These are phyloP conservation scores for Obelidium mucronatum DNA, from an alignment of 192 early-diverging fungal species.

Conservation along the genomic window DNA sequence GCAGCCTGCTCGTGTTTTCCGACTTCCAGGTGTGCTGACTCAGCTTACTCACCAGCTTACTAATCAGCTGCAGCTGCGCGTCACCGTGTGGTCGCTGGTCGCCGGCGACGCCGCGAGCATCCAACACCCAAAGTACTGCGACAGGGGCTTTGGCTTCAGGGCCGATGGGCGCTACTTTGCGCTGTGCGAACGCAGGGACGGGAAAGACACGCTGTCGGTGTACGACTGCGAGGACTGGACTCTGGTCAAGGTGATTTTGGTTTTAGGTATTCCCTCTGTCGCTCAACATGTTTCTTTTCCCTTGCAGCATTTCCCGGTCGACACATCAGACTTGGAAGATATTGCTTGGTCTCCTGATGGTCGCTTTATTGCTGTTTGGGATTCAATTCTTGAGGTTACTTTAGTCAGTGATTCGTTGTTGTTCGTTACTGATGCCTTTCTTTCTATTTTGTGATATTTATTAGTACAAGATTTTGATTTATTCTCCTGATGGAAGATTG, in stretches of 20 bases:
- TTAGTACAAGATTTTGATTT: slow-evolving; percentile 75
- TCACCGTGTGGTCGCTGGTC: slow-evolving; percentile 74
- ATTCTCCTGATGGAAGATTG: slow-evolving; percentile 71
- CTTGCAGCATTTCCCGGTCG: slow-evolving; percentile 68
- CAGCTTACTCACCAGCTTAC: neutral
- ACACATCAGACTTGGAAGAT: slow-evolving; percentile 77
- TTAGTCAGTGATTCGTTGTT: no score
- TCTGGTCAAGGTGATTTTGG: slow-evolving; percentile 61
- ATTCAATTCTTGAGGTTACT: slow-evolving; percentile 70
- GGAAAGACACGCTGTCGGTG: slow-evolving; percentile 70
- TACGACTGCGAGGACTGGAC: slow-evolving; percentile 73
- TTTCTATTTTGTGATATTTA: slow-evolving; percentile 6
- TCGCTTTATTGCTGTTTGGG: slow-evolving; percentile 77
- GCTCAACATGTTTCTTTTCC: neutral
- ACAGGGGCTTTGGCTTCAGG: slow-evolving; percentile 66
- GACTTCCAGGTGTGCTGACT: slow-evolving; percentile 67
- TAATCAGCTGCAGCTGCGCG: slow-evolving; percentile 56
- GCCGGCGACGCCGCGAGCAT: slow-evolving; percentile 63
- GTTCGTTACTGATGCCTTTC: no score
- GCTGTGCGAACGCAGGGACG: slow-evolving; percentile 62
- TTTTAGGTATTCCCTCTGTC: slow-evolving; percentile 1
- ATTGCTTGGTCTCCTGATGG: slow-evolving; percentile 89
- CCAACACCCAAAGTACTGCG: slow-evolving; percentile 71
- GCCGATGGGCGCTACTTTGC: slow-evolving; percentile 69
- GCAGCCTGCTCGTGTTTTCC: slow-evolving; percentile 59